phyloP scores from a whole-genome alignment of 2,329 filamentous ascomycete species.

The Hypoxylon sp. region DNA sequence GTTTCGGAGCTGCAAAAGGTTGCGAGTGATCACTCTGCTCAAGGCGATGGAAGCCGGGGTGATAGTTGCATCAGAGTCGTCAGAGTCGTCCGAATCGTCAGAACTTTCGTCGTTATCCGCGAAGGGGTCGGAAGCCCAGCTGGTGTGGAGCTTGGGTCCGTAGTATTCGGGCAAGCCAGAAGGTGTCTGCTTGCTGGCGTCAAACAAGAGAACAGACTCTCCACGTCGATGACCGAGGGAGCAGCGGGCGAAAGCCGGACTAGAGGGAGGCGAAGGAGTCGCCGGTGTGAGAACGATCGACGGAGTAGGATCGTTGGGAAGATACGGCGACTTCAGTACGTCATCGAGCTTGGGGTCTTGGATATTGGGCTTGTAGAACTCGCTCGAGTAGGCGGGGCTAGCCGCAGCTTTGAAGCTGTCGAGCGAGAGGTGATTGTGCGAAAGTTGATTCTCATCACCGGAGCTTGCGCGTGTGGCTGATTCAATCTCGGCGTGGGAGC shows the following conservation, averaged over 20 bases:
- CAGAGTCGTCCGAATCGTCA: conserved; percentile 11
- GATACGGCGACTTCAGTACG: conserved; percentile 7
- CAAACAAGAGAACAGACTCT: background rate
- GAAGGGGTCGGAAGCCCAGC: conserved; percentile 5
- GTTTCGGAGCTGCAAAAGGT: background rate
- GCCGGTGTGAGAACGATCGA: background rate
- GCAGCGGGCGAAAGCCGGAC: background rate
- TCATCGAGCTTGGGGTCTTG: conserved; percentile 5
- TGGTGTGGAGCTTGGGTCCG: background rate
- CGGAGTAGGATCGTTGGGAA: conserved; percentile 2
- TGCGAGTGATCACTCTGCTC: background rate
- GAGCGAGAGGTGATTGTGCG: background rate
- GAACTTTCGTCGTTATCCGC: background rate
- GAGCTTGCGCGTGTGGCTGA: background rate
- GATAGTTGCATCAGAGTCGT: conserved; percentile 21
- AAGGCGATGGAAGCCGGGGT: conserved; percentile 15
- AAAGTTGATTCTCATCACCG: background rate
- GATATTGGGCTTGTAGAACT: background rate
- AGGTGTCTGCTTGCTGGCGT: background rate
- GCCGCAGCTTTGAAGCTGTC: background rate
- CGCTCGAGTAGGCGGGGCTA: background rate
- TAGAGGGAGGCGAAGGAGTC: background rate
- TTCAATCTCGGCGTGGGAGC: background rate
- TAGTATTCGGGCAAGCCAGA: background rate
- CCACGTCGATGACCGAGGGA: background rate